phyloP scores from a whole-genome alignment of 2,329 filamentous ascomycete species.

The Trichoderma oligosporum region DNA sequence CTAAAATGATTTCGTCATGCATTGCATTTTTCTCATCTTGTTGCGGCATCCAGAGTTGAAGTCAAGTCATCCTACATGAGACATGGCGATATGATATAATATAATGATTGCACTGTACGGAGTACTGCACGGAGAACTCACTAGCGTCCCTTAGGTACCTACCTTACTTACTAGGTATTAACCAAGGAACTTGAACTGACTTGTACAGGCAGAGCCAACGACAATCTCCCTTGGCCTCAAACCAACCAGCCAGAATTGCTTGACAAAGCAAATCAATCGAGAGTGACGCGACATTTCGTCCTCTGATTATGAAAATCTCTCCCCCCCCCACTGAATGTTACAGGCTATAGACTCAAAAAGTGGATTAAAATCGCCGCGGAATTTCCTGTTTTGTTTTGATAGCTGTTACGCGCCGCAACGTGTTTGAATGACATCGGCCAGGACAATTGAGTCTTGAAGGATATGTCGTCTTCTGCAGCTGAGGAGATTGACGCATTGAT shows the following conservation, averaged over 20 bases:
- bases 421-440: neutral
- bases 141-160: no score
- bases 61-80: neutral
- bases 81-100: neutral
- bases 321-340: neutral
- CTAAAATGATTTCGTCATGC: neutral
- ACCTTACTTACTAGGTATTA: no score
- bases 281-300: neutral
- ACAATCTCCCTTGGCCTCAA: neutral
- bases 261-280: neutral
- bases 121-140: neutral
- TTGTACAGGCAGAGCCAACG: no score
- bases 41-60: neutral
- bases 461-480: slow-evolving; percentile 23
- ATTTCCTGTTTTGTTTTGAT: slow-evolving; percentile 2
- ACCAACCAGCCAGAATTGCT: neutral
- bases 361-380: neutral
- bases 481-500: slow-evolving; percentile 36
- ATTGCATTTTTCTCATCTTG: neutral
- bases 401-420: slow-evolving; percentile 3
- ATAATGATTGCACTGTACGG: no score
- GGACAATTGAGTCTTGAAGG: neutral
- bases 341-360: neutral
- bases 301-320: neutral
- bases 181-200: no score